A percentile compares a stretch with the other conserved stretches of the same genome.
These are phyloP conservation scores for Durotheca rogersii DNA, from an alignment of 495 filamentous ascomycete genomes.

Conservation along the genomic window DNA sequence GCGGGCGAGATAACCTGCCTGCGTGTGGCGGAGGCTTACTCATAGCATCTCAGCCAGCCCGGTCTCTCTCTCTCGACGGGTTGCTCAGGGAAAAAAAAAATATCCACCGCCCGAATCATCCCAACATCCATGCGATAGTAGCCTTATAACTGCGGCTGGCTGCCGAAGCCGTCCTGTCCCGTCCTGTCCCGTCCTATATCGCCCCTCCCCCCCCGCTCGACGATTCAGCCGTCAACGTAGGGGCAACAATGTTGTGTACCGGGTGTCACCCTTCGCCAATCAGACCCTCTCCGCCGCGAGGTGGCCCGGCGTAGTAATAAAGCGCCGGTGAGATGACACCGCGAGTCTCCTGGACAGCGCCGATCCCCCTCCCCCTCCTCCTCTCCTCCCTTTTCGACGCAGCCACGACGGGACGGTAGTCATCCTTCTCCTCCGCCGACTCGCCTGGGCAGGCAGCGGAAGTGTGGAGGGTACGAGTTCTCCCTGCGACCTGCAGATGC, in stretches of 20 bases:
- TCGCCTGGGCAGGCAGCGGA: too few relatives aligned
- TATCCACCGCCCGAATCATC: too few relatives aligned
- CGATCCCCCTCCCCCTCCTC: not conserved
- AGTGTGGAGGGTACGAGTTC: conserved; percentile 11
- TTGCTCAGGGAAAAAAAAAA: too few relatives aligned
- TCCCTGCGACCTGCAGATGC: conserved; percentile 24
- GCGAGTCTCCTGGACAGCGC: conserved; percentile 1
- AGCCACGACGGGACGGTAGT: conserved; percentile 8
- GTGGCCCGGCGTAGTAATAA: conserved; percentile 5
- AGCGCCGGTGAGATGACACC: not conserved
- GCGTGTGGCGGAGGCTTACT: too few relatives aligned
- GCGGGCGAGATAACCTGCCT: too few relatives aligned
- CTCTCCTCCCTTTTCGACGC: not conserved
- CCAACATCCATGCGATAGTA: conserved; percentile 1
- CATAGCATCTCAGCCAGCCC: too few relatives aligned
- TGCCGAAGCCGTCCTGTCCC: conserved; percentile 11
- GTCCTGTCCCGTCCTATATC: too few relatives aligned
- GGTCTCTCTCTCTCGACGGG: too few relatives aligned
- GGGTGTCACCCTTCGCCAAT: conserved; percentile 7
- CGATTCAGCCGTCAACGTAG: conserved; percentile 5
- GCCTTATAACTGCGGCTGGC: conserved; percentile 14
- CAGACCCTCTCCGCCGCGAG: conserved; percentile 1
- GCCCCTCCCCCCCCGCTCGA: conserved; percentile 1
- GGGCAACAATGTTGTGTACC: conserved; percentile 14
- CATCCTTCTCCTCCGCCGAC: conserved; percentile 25